Conservation (phyloP, 805 yeast species). For the Pichia ethanolica region DNA sequence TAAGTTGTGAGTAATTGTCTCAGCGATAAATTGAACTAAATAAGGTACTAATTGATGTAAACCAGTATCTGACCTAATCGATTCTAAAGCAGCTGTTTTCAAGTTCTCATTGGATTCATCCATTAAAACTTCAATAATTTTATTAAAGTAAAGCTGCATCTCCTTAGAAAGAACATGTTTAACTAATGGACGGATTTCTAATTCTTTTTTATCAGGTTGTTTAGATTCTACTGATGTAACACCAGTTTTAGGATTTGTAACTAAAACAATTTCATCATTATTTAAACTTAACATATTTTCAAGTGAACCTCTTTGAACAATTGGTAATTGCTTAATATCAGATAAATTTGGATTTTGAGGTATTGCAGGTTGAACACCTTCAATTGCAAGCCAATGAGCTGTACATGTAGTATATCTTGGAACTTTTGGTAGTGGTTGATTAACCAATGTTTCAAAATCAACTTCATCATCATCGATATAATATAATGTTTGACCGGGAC, state of each 20-base stretch:
- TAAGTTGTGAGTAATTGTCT: conserved; percentile 83
- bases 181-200: conserved; percentile 77
- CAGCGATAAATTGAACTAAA: conserved; percentile 92
- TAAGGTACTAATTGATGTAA: conserved; percentile 94
- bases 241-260: conserved; percentile 24
- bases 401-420: conserved; percentile 90
- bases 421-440: conserved; percentile 90
- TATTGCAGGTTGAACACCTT: conserved; percentile 96
- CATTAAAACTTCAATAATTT: conserved; percentile 72
- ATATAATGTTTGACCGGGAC: conserved; percentile 89
- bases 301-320: conserved; percentile 77
- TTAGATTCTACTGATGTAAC: conserved; percentile 21
- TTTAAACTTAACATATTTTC: conserved; percentile 50
- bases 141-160: conserved; percentile 86
- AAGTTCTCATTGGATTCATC: conserved; percentile 45
- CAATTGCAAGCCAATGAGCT: conserved; percentile 96
- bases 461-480: conserved; percentile 88
- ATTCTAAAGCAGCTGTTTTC: conserved; percentile 73
- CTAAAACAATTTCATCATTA: conserved; percentile 32
- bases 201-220: conserved; percentile 34
- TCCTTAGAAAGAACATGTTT: conserved; percentile 94
- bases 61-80: conserved; percentile 89
- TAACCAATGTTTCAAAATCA: conserved; percentile 87
- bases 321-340: conserved; percentile 73
- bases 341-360: conserved; percentile 88